Base-by-base conservation (phyloP, 1,284 basidiomycete species). In the Amylostereum areolatum region DNA sequence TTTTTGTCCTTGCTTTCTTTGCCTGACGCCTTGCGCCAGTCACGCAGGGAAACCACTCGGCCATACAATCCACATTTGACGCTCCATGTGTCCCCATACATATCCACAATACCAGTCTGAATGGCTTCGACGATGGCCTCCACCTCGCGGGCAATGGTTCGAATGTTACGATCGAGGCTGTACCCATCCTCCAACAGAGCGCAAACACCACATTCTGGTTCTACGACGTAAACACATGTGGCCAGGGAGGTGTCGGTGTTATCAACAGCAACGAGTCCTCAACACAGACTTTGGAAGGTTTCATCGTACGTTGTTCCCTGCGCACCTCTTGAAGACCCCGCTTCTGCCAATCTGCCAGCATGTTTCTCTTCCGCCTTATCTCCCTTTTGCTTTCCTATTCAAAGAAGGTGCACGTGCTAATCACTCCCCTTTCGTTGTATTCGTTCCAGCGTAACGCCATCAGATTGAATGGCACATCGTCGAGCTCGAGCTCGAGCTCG, bases 91-190 rank as follows among this genome's bases (percentile, higher is more conserved):
- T 74, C 35, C 71, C 71, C 29, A 69, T 68, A 1, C 72, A 77
- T 57, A 60, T 68, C 12, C 66, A 71, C 29, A 68, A 81, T 61
- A 43, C 47, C 43, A 69, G 74, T 30, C 64, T 80, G 57, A 81
- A 82, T 56, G 78, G 80, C 10, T 83, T 84, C 62, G 62, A 81
- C 66, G 78, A 77, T 18, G 66, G 65, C 48, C 70, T 76, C 59
- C 75, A 78, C 46, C 55, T 73, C 55, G 71, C 76, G 1, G 67
- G 62, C 39, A 78, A 81, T 58, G 72, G 69, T 36, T 70, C 71
- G 6, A 65, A 72, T 12, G 60, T 73, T 54, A 74, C 76, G 30
- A 69, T 68, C 49, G 67, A 74, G 34, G 46, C 62, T 24, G 69
- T 81, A 30, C 65, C 72, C 18, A 71, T 76, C 59, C 59, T 72